These are phyloP conservation scores for Akanthomyces muscarius DNA, from an alignment of 2,329 filamentous ascomycete species.

Conservation along the genomic window DNA sequence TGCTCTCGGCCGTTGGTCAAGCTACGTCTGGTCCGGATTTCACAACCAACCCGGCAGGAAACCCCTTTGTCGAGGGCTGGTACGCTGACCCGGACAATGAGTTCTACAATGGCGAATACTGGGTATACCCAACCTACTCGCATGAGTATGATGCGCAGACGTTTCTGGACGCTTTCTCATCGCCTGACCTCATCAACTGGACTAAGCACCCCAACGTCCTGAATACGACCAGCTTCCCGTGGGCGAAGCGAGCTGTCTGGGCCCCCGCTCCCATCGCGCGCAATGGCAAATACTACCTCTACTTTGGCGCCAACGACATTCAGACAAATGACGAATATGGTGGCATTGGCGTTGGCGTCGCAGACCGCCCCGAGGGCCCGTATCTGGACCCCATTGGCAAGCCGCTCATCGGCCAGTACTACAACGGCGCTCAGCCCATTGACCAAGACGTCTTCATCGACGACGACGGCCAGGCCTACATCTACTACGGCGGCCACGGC, in stretches of 20 bases:
- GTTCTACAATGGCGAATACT: slow-evolving; percentile 42
- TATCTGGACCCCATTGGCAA: slow-evolving; percentile 32
- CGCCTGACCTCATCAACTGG: slow-evolving; percentile 45
- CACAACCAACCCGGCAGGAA: slow-evolving; percentile 39
- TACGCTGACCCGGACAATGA: slow-evolving; percentile 49
- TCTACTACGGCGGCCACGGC: slow-evolving; percentile 38
- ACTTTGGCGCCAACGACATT: slow-evolving; percentile 48
- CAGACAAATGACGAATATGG: slow-evolving; percentile 35
- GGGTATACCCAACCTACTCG: slow-evolving; percentile 47
- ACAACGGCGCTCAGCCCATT: slow-evolving; percentile 44
- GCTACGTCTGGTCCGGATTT: slow-evolving; percentile 28
- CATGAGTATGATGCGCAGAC: slow-evolving; percentile 43
- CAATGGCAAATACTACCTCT: slow-evolving; percentile 45
- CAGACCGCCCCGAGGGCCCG: slow-evolving; percentile 33
- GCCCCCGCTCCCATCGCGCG: slow-evolving; percentile 42
- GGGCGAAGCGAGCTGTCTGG: slow-evolving; percentile 45
- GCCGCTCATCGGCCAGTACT: slow-evolving; percentile 34
- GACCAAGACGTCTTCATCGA: slow-evolving; percentile 40
- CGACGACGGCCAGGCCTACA: slow-evolving; percentile 39
- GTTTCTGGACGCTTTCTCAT: slow-evolving; percentile 49
- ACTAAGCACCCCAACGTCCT: slow-evolving; percentile 43
- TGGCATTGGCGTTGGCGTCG: slow-evolving; percentile 35
- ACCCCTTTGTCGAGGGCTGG: slow-evolving; percentile 46
- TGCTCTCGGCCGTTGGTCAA: background rate
- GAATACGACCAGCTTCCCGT: slow-evolving; percentile 29